phyloP scores from a whole-genome alignment of 2,329 filamentous ascomycete species.

The Teratosphaeria epicoccoides region DNA sequence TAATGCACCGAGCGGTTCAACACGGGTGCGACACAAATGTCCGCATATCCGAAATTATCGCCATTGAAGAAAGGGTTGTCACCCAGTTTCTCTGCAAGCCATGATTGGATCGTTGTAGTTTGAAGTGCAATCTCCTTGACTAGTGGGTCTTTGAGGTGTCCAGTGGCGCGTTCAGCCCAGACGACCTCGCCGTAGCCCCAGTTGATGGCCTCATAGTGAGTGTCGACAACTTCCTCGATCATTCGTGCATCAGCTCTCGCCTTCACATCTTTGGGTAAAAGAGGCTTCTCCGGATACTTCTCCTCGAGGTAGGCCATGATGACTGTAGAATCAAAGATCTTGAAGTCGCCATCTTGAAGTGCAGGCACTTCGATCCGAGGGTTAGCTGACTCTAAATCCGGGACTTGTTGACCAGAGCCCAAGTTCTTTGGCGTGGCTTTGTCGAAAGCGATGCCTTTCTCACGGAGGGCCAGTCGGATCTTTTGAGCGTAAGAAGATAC shows the following conservation, averaged over 20 bases:
- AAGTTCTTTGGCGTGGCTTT: conserved; percentile 26
- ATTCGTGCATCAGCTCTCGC: conserved; percentile 16
- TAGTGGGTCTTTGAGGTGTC: conserved; percentile 15
- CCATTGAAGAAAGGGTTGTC: conserved; percentile 20
- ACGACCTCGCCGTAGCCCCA: conserved; percentile 17
- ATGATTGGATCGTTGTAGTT: conserved; percentile 14
- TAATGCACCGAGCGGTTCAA: conserved; percentile 17
- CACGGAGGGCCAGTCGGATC: conserved; percentile 27
- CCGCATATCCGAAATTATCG: conserved; percentile 19
- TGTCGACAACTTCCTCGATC: conserved; percentile 24
- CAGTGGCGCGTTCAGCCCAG: conserved; percentile 16
- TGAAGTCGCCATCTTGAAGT: conserved; percentile 20
- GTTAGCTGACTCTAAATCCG: conserved; percentile 18
- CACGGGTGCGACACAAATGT: conserved; percentile 20
- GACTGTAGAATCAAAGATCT: conserved; percentile 24
- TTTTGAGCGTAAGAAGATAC: conserved; percentile 30
- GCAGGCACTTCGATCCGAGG: conserved; percentile 28
- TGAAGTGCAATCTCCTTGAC: conserved; percentile 18
- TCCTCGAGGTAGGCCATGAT: conserved; percentile 25
- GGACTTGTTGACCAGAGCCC: conserved; percentile 23
- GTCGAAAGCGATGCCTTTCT: conserved; percentile 28
- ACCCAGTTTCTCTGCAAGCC: conserved; percentile 17
- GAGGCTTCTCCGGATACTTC: conserved; percentile 14
- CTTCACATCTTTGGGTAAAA: conserved; percentile 14
- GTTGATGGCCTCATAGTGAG: conserved; percentile 23